phyloP scores from a whole-genome alignment of 192 early-diverging fungal species.

The Podila minutissima region DNA sequence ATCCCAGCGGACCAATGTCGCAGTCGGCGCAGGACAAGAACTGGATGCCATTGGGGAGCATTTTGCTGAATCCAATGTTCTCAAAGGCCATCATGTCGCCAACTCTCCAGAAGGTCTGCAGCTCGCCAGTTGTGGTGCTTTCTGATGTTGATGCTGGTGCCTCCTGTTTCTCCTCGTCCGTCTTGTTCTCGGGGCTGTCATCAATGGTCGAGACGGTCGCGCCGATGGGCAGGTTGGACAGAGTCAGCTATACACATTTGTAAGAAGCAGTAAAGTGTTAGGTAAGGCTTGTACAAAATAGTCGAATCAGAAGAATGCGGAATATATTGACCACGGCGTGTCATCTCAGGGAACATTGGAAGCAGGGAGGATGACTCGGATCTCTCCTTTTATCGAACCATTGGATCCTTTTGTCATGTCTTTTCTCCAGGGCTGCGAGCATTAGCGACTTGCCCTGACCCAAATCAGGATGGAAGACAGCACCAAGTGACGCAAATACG shows the following conservation, averaged over 20 bases:
- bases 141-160: neutral
- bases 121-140: neutral
- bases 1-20: conserved; percentile 77
- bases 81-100: conserved; percentile 79
- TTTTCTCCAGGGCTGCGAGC: no score
- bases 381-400: no score
- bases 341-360: neutral
- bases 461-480: no score
- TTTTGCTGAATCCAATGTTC: conserved; percentile 78
- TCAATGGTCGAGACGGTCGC: conserved; percentile 34
- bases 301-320: conserved; percentile 6
- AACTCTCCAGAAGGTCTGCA: conserved; percentile 66
- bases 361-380: neutral
- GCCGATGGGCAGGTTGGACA: conserved; percentile 29
- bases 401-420: no score
- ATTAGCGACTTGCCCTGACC: no score
- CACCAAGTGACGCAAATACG: neutral
- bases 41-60: conserved; percentile 60
- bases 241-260: conserved; percentile 4
- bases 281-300: conserved; percentile 11
- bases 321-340: neutral
- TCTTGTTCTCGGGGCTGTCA: neutral
- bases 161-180: neutral
- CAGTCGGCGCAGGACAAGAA: conserved; percentile 82
- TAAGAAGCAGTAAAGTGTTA: neutral